Conservation (phyloP, 257 asterid genomes). For the Fraxinus pennsylvanica region DNA sequence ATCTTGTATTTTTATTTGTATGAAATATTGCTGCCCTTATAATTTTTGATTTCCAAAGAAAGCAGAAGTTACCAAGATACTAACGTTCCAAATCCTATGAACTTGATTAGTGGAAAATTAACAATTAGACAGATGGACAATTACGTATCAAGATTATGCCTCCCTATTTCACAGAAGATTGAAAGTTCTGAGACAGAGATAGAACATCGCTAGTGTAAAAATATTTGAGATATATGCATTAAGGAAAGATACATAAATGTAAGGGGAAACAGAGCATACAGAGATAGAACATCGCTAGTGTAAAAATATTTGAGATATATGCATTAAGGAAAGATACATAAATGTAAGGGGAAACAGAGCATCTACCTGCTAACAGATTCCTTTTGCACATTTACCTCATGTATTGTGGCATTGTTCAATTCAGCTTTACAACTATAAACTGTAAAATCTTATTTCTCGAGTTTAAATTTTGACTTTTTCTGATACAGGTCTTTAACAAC, state of each 20-base stretch:
- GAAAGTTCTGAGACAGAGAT: background rate
- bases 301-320: background rate
- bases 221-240: background rate
- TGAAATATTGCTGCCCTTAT: background rate
- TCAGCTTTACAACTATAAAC: conserved; percentile 5
- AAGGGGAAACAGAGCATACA: background rate
- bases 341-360: background rate
- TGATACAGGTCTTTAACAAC: conserved; percentile 82
- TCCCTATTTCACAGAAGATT: background rate
- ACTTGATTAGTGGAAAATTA: background rate
- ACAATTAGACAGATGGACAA: background rate
- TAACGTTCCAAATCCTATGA: background rate
- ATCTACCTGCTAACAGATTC: background rate
- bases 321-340: background rate
- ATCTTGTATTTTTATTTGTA: background rate
- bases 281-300: background rate
- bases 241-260: background rate
- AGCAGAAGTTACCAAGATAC: background rate
- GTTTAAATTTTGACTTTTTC: conserved; percentile 30
- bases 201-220: background rate
- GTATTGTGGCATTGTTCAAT: background rate
- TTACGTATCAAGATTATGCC: background rate
- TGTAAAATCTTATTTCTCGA: conserved; percentile 20
- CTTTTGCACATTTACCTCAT: background rate
- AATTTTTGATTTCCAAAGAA: too few species aligned